These are phyloP conservation scores for Fusarium concolor DNA, from an alignment of 2,329 filamentous ascomycete species.

Conservation along the genomic window DNA sequence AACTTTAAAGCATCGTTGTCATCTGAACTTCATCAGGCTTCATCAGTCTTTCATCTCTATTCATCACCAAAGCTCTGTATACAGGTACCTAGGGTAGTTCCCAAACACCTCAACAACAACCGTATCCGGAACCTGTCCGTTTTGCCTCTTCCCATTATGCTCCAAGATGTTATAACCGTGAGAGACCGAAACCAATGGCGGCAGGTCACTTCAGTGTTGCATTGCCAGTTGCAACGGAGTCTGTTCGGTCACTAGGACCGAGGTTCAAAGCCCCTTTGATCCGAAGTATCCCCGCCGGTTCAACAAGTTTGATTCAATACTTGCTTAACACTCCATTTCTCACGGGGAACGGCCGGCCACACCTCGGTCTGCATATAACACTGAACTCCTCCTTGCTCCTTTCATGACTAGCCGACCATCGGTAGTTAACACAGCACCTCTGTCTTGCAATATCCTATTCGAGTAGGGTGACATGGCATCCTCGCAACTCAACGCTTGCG, in stretches of 20 bases:
- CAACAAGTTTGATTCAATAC: background rate
- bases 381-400: too few relatives aligned
- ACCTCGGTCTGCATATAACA: slow-evolving; percentile 16
- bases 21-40: background rate
- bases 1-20: background rate
- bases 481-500: slow-evolving; percentile 3
- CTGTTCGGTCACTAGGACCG: slow-evolving; percentile 39
- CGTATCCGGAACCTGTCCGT: slow-evolving; percentile 31
- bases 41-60: background rate
- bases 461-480: slow-evolving; percentile 6
- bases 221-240: background rate
- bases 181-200: slow-evolving; percentile 13
- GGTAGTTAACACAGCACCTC: background rate
- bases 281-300: slow-evolving; percentile 34
- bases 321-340: background rate
- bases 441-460: slow-evolving; percentile 5
- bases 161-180: slow-evolving; percentile 2
- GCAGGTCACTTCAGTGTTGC: background rate
- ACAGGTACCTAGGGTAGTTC: slow-evolving; percentile 7
- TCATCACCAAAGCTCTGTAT: background rate
- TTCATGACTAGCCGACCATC: too few relatives aligned
- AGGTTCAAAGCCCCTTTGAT: slow-evolving; percentile 47
- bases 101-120: background rate
- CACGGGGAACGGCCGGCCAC: slow-evolving; percentile 7
- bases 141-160: slow-evolving; percentile 1